Base-by-base conservation (phyloP, 164 flowering plant species). In the Chloranthus sessilifolius region DNA sequence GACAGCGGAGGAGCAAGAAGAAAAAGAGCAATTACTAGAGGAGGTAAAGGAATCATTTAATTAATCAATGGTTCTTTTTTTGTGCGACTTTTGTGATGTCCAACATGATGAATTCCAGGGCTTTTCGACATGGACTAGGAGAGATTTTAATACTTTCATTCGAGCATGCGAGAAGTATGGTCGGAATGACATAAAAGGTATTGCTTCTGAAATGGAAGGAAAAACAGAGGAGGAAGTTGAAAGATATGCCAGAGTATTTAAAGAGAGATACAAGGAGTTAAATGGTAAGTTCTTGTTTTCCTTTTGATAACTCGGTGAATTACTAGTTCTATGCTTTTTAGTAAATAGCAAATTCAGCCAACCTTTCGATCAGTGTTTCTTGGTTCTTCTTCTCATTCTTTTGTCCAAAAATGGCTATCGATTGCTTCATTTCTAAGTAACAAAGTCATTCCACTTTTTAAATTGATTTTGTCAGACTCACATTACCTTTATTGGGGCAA, bases 81-180 rank as follows among this genome's bases (percentile, higher is more conserved):
- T 35, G 40, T 30, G 11, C 2, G 17, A 16, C 39, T 39, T 37
- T 17, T 7, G 19, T 26, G 31, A n/a, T n/a, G n/a, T n/a, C n/a
- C n/a, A n/a, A n/a, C 6, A 19, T 9, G 33, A 9, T 34, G 31
- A 20, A 47, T 52, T 62, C 4, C 52, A 94, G 99, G 97, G 99
- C 7, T 94, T 94, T 61, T 85, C 97, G 7, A 52, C 94, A 3
- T 94, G 99, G 99, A 82, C 95, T 44, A 71, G 95, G 68, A 89
- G 83, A 72, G 99, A 94, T 62, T 94, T 89, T 65, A 94, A 87
- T 70, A 74, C 88, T 49, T 94, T 94, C 67, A 83, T 89, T 28
- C 75, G 99, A 63, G 99, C 99, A 30, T 94, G 99, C 70, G 99
- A 94, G 71, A 94, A 90, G 60, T 94, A 87, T 69, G 99, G 97